Conservation (phyloP, 176 grass and related monocot genomes). For the Rhynchospora tenuis region DNA sequence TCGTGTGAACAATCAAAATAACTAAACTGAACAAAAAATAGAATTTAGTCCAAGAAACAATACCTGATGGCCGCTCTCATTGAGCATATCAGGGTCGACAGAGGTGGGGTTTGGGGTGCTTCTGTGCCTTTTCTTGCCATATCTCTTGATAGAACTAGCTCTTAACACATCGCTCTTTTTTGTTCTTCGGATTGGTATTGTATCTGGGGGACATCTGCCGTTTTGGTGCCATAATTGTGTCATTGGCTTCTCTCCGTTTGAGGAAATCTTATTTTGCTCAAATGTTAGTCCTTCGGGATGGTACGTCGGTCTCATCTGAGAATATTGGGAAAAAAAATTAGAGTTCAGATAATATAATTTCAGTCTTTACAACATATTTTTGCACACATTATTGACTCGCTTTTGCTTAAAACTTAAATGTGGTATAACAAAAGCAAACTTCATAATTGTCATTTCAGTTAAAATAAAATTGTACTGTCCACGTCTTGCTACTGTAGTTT, state of each 20-base stretch:
- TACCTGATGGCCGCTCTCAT: conserved; percentile 48
- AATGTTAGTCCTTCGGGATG: conserved; percentile 52
- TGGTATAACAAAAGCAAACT: not conserved
- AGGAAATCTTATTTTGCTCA: conserved; percentile 25
- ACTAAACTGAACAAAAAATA: conserved; percentile 1
- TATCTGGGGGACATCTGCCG: conserved; percentile 32
- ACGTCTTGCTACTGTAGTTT: not conserved
- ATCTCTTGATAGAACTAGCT: conserved; percentile 39
- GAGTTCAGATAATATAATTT: not conserved
- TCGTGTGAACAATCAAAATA: not conserved
- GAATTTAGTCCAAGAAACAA: not conserved
- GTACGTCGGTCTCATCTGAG: conserved; percentile 60
- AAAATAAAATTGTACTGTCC: not conserved
- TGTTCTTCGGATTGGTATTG: conserved; percentile 38
- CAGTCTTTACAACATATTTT: not conserved
- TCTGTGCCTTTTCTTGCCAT: conserved; percentile 33
- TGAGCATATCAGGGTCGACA: conserved; percentile 30
- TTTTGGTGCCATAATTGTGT: conserved; percentile 41
- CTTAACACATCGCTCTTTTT: conserved; percentile 31
- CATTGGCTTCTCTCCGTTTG: conserved; percentile 7
- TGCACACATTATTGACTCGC: not conserved
- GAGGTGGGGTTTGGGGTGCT: conserved; percentile 30
- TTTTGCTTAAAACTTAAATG: not conserved
- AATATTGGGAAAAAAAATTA: not conserved
- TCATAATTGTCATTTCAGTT: not conserved